phyloP scores from a whole-genome alignment of 805 yeast genomes.

The Myxozyma geophila region DNA sequence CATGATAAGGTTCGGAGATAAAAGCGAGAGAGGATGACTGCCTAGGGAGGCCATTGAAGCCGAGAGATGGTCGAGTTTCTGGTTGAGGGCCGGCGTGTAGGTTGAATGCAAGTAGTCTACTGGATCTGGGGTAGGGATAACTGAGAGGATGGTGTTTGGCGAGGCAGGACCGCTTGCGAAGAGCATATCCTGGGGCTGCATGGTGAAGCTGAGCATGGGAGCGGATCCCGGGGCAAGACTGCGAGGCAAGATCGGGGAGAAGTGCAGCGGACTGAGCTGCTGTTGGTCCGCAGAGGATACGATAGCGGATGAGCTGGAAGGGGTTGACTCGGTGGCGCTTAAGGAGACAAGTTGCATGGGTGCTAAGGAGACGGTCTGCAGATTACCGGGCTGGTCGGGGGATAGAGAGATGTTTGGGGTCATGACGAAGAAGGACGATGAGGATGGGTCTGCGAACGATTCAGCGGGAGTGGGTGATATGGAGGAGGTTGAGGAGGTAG shows the following conservation, averaged over 20 bases:
- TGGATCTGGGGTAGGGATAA: conserved; percentile 8
- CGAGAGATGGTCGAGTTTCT: conserved; percentile 4
- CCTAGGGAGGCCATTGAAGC: conserved; percentile 8
- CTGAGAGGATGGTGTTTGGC: neutral
- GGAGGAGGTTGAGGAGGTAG: neutral
- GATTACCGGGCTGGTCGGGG: too few relatives aligned
- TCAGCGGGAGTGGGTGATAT: neutral
- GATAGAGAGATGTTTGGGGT: too few relatives aligned
- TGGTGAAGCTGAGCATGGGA: conserved; percentile 1
- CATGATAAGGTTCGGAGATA: conserved; percentile 15
- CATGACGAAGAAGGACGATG: neutral
- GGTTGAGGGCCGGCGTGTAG: conserved; percentile 17
- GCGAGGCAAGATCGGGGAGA: neutral
- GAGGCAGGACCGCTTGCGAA: neutral
- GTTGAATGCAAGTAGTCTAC: conserved; percentile 19
- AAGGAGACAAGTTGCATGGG: too few relatives aligned
- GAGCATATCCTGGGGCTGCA: neutral
- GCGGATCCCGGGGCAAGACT: neutral
- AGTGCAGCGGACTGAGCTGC: neutral
- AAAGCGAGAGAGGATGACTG: conserved; percentile 13
- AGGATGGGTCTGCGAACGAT: neutral
- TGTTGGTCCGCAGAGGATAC: neutral
- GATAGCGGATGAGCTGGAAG: too few relatives aligned
- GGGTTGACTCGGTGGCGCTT: too few relatives aligned
- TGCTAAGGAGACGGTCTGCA: too few relatives aligned